Evolutionary conservation across 176 grass and related monocot species (phyloP), one percentile per base, ranked within the genome.

Genomic region (Carex littledalei): DNA sequence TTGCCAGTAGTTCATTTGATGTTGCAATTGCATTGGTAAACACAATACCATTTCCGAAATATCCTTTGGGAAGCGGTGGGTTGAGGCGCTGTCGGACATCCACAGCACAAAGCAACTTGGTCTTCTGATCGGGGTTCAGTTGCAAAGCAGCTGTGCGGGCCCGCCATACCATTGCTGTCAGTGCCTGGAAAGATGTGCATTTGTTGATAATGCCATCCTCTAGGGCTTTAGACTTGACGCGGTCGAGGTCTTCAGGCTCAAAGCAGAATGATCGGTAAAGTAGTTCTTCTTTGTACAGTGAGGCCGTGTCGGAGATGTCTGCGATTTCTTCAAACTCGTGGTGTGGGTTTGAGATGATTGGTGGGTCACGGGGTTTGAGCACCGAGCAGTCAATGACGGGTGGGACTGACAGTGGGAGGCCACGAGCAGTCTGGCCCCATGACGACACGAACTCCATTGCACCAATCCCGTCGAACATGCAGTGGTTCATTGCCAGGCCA

Each of bases 381-480:
- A 99, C 0, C 5, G 70, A 64, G 18, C 96, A 91, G 85, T 99
- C 93, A 1, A 99, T 59, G 90, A 88, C 84, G 0, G 96, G 96
- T 20, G 93, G 91, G 15, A 94, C 84, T 0, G 87, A 89, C 64
- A 99, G 85, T 74, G 91, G 58, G 32, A 84, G 90, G 54, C 93
- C 93, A 8, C 93, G 87, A 2, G 96, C 96, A 18, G 90, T 99
- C 85, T 99, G 92, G 2, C 86, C 96, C 96, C 93, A 99, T 31
- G 96, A 99, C 85, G 88, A 93, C 43, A 99, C 96, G 80, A 99
- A 99, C 84, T 95, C 96, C 96, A 99, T 99, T 17, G 96, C 96
- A 13, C 89, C 90, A 8, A 99, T 73, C 22, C 96, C 93, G 60
- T 95, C 96, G 73, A 99, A 94, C 91, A 99, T 99, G 90, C 96